These are phyloP conservation scores for Ophiosphaerella korrae DNA, from an alignment of 2,329 filamentous ascomycete genomes.

Conservation along the genomic window DNA sequence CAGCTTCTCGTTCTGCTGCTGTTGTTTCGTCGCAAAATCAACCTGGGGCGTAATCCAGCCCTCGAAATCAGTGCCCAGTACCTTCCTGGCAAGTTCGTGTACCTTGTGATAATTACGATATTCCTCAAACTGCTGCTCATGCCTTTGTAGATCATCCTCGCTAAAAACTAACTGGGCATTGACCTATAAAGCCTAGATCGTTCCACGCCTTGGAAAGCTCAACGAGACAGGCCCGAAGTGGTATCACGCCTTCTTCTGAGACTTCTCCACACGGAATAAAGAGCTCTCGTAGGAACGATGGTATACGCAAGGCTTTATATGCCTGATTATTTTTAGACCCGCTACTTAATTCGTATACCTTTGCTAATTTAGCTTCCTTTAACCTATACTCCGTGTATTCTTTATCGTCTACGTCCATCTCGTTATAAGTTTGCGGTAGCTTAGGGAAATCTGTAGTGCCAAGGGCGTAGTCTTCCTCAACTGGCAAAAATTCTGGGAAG, in stretches of 20 bases:
- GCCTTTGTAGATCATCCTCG: slow-evolving; percentile 30
- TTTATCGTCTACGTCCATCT: slow-evolving; percentile 13
- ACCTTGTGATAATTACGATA: slow-evolving; percentile 36
- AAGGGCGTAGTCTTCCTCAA: slow-evolving; percentile 18
- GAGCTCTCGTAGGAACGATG: slow-evolving; percentile 37
- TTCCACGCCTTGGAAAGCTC: slow-evolving; percentile 35
- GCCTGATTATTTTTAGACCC: slow-evolving; percentile 20
- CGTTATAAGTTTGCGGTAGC: slow-evolving; percentile 13
- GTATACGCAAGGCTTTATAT: slow-evolving; percentile 31
- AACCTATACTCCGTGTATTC: slow-evolving; percentile 5
- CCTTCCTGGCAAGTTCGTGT: slow-evolving; percentile 33
- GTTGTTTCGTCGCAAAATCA: slow-evolving; percentile 28
- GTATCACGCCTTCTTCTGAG: slow-evolving; percentile 38
- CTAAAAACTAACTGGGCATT: slow-evolving; percentile 38
- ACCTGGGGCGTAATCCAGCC: slow-evolving; percentile 43
- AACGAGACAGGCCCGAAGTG: slow-evolving; percentile 44
- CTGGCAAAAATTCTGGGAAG: slow-evolving; percentile 19
- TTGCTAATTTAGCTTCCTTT: slow-evolving; percentile 20
- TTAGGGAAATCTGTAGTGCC: slow-evolving; percentile 5
- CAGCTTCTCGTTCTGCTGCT: slow-evolving; percentile 33
- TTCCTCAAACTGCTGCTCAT: slow-evolving; percentile 36
- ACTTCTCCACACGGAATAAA: slow-evolving; percentile 34
- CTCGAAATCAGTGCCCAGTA: slow-evolving; percentile 42
- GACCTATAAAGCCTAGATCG: slow-evolving; percentile 22
- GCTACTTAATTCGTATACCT: slow-evolving; percentile 39